Evolutionary conservation across 129 eudicot species (phyloP).

Genomic region (Calendula officinalis): DNA sequence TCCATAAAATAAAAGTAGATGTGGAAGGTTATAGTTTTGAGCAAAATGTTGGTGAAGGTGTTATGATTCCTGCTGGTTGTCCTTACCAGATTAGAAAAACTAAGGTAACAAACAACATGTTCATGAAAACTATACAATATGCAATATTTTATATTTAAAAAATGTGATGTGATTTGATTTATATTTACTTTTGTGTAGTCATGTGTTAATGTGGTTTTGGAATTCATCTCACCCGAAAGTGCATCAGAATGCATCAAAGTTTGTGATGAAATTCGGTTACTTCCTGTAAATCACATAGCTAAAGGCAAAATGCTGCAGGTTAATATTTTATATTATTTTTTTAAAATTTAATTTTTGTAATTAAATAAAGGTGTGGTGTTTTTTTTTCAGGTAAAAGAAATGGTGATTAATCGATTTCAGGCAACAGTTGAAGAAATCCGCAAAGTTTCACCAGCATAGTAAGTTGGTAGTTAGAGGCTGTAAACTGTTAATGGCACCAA

Average conservation of each 20-base stretch:
- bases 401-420: slow-evolving; percentile 52
- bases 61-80: slow-evolving; percentile 90
- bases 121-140: neutral
- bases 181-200: slow-evolving; percentile 45
- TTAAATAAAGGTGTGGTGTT: too few relatives aligned
- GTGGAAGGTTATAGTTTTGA: slow-evolving; percentile 80
- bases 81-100: slow-evolving; percentile 71
- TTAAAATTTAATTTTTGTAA: neutral
- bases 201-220: slow-evolving; percentile 59
- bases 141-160: too few relatives aligned
- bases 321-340: neutral
- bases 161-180: neutral
- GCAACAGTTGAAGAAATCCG: slow-evolving; percentile 54
- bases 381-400: slow-evolving; percentile 63
- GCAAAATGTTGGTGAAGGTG: slow-evolving; percentile 75
- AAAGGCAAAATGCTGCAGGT: slow-evolving; percentile 58
- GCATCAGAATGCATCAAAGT: slow-evolving; percentile 59
- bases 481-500: too few relatives aligned
- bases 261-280: slow-evolving; percentile 63
- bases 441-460: slow-evolving; percentile 33
- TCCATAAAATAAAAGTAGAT: slow-evolving; percentile 33
- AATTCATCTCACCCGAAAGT: slow-evolving; percentile 90
- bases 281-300: slow-evolving; percentile 72
- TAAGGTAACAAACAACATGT: slow-evolving; percentile 43
- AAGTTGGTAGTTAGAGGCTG: too few relatives aligned